Evolutionary conservation across 164 flowering plant species (phyloP), one percentile per base, ranked within the genome.

Genomic region (Hamamelis virginiana): DNA sequence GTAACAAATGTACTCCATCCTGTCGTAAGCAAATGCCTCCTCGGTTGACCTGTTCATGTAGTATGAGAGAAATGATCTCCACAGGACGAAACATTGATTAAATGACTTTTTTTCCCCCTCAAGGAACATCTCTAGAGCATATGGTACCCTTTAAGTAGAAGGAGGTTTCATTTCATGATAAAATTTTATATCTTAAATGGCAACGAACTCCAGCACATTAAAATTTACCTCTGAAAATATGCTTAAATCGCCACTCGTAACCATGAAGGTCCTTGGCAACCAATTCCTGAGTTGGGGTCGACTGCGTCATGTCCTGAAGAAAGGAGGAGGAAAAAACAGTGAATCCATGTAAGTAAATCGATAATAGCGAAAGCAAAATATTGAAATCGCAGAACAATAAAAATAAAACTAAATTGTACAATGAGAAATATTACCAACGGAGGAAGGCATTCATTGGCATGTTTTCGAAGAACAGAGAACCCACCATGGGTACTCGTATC

Each of bases 1-100:
- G 94, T 84, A 26, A 94, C 97, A 81, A 94, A 94, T 5, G 91
- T 88, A 74, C 98, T 94, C 98, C 98, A 94, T 25, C 98, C 98
- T 1, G 98, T 91, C 8, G 98, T 94, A 43, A 94, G 90, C 78
- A 94, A 82, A 85, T 94, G 98, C 77, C 98, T 85, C 61, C 96
- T 77, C 43, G 98, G 98, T 78, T 93, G 98, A 55, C 98, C 98
- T 93, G 82, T 73, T 59, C 55, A 66, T 74, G 51, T 25, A 23
- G 43, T 25, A 44, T 2, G 41, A 33, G 41, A 33, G 2, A 33
- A 33, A 33, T 33, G 41, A n/a, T n/a, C n/a, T n/a, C n/a, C n/a
- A n/a, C n/a, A 6, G 41, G 2, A 33, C 6, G 41, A 33, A 33
- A 33, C 41, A 33, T 33, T 2, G 41, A 33, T 33, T 33, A 33